These are phyloP conservation scores for Colletotrichum musicola DNA, from an alignment of 2,329 filamentous ascomycete genomes.

Conservation along the genomic window DNA sequence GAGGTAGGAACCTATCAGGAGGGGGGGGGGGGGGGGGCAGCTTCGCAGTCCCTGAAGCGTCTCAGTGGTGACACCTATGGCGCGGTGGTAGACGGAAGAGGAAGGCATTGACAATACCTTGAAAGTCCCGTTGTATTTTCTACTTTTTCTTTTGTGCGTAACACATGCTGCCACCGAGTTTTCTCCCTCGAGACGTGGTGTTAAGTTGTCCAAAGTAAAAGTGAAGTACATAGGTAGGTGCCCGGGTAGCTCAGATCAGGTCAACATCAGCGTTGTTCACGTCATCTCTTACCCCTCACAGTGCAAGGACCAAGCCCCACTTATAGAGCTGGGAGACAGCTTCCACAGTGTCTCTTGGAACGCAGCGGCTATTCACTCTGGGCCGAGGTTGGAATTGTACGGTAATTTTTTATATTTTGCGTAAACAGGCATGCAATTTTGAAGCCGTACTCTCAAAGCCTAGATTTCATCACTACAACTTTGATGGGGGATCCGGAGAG, in stretches of 20 bases:
- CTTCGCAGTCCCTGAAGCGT: neutral
- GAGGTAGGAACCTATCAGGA: too few relatives aligned
- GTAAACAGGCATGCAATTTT: neutral
- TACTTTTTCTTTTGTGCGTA: too few relatives aligned
- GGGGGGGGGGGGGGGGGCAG: too few relatives aligned
- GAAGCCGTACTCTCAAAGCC: neutral
- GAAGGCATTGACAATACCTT: neutral
- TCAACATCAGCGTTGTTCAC: constrained; percentile 25
- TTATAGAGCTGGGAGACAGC: neutral
- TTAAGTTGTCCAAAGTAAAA: too few relatives aligned
- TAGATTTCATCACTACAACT: constrained; percentile 14
- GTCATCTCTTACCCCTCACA: constrained; percentile 41
- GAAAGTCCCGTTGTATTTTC: too few relatives aligned
- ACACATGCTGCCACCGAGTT: neutral
- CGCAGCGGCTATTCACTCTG: too few relatives aligned
- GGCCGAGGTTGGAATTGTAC: neutral
- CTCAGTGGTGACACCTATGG: neutral
- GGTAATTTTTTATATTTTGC: neutral
- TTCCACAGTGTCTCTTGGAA: neutral
- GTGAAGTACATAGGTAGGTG: too few relatives aligned
- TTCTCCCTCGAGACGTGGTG: neutral
- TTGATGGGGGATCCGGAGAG: neutral
- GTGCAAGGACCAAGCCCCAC: constrained; percentile 27
- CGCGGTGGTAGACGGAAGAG: neutral
- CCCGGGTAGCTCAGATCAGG: neutral